A percentile compares a stretch with the other conserved stretches of the same genome.
Conservation (phyloP, 2,329 filamentous ascomycete genomes). For the Ceratocystis papillata region DNA sequence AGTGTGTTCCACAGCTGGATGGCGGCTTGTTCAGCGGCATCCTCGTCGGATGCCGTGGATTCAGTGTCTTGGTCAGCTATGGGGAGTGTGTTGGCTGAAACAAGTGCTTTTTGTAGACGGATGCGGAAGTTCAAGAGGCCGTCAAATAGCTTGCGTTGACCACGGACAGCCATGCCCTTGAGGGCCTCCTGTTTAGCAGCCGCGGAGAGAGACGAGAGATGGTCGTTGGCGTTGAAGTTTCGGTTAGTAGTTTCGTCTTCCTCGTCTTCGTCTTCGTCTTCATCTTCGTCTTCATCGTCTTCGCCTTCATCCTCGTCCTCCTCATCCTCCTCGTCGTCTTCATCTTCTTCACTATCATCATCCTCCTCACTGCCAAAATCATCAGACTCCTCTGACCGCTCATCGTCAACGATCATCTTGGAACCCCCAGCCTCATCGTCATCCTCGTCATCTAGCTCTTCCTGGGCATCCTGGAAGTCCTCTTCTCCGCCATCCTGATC, state of each 20-base stretch:
- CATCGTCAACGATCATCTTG: slow-evolving; percentile 30
- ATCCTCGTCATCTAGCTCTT: slow-evolving; percentile 33
- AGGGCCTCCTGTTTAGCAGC: slow-evolving; percentile 48
- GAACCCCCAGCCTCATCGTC: slow-evolving; percentile 32
- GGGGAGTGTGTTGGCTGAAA: slow-evolving; percentile 66
- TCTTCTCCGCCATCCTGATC: slow-evolving; percentile 35
- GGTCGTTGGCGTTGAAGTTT: slow-evolving; percentile 17
- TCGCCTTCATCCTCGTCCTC: slow-evolving; percentile 35
- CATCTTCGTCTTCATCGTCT: slow-evolving; percentile 31
- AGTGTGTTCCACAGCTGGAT: slow-evolving; percentile 76
- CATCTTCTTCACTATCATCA: slow-evolving; percentile 32
- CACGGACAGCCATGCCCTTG: slow-evolving; percentile 77
- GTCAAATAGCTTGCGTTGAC: slow-evolving; percentile 78
- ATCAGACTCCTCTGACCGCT: slow-evolving; percentile 29
- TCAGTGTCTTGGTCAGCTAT: slow-evolving; percentile 34
- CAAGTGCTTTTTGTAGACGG: slow-evolving; percentile 80
- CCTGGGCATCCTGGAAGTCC: slow-evolving; percentile 32
- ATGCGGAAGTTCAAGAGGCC: slow-evolving; percentile 82
- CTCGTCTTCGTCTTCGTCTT: slow-evolving; percentile 30
- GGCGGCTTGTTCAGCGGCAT: slow-evolving; percentile 73
- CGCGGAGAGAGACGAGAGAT: slow-evolving; percentile 24
- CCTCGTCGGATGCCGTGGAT: slow-evolving; percentile 34
- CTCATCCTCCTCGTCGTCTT: slow-evolving; percentile 33
- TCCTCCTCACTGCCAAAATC: slow-evolving; percentile 32
- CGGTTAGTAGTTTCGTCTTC: slow-evolving; percentile 25